Percentiles rank a stretch among this genome's conserved stretches.
Conservation (phyloP, 306 rosid species). For the Cucurbita maxima region DNA sequence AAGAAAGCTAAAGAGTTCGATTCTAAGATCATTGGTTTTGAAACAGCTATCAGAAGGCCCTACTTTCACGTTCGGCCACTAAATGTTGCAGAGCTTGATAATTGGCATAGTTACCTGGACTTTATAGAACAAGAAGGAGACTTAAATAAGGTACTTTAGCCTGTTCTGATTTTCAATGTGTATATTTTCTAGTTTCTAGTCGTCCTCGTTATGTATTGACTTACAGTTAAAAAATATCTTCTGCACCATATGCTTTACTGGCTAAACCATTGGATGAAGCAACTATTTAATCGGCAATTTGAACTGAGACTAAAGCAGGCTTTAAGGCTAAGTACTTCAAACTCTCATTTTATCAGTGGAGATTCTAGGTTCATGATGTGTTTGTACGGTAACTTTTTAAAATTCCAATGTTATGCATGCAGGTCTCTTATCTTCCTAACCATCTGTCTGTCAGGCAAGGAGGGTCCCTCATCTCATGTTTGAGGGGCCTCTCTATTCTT, state of each 20-base stretch:
- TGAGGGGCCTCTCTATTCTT: conserved; percentile 98
- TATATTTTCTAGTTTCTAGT: conserved; percentile 17
- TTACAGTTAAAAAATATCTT: conserved; percentile 57
- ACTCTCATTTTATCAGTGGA: conserved; percentile 84
- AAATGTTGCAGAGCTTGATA: conserved; percentile 87
- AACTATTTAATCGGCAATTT: conserved; percentile 83
- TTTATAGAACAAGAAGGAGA: conserved; percentile 89
- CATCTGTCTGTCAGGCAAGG: conserved; percentile 89
- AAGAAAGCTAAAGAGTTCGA: conserved; percentile 97
- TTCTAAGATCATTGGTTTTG: conserved; percentile 97
- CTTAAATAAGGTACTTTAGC: conserved; percentile 72
- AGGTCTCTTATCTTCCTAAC: conserved; percentile 94
- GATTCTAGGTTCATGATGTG: conserved; percentile 83
- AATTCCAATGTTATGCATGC: conserved; percentile 98
- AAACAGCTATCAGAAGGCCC: conserved; percentile 98
- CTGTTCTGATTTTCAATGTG: conserved; percentile 12
- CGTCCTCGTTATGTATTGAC: conserved; percentile 43
- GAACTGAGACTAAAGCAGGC: conserved; percentile 99
- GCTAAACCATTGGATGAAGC: conserved; percentile 96
- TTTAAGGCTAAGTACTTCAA: conserved; percentile 99
- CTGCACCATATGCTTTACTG: conserved; percentile 76
- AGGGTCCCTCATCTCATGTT: conserved; percentile 96
- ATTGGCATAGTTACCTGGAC: conserved; percentile 92
- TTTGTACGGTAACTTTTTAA: conserved; percentile 58
- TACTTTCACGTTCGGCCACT: conserved; percentile 95